Evolutionary conservation across 2,329 filamentous ascomycete genomes (phyloP).

Genomic region (Xylariaceae sp.): DNA sequence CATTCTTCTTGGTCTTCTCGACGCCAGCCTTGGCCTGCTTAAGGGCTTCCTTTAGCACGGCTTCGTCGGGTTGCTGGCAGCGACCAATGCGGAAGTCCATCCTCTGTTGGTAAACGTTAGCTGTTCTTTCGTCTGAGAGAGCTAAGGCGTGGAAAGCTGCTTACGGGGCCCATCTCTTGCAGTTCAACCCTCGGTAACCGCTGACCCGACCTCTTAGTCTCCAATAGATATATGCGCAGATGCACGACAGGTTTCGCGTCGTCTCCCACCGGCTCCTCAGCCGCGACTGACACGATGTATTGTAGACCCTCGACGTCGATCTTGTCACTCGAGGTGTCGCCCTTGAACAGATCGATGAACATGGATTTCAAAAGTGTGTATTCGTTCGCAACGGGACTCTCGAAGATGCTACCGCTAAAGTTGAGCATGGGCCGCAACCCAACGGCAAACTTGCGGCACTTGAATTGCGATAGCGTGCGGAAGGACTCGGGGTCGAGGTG

Average conservation of each 20-base stretch:
- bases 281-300: conserved; percentile 79
- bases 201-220: conserved; percentile 81
- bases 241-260: conserved; percentile 54
- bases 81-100: conserved; percentile 71
- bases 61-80: conserved; percentile 70
- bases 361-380: conserved; percentile 86
- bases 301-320: conserved; percentile 94
- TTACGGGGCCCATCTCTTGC: conserved; percentile 90
- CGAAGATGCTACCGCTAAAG: conserved; percentile 87
- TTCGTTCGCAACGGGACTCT: conserved; percentile 71
- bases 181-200: conserved; percentile 86
- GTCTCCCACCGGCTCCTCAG: conserved; percentile 55
- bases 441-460: conserved; percentile 68
- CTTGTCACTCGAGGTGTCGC: conserved; percentile 67
- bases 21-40: conserved; percentile 73
- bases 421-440: conserved; percentile 85
- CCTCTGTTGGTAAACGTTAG: conserved; percentile 7
- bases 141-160: conserved; percentile 31
- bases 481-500: conserved; percentile 72
- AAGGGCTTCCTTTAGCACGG: conserved; percentile 83
- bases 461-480: conserved; percentile 69
- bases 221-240: conserved; percentile 79
- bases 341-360: conserved; percentile 87
- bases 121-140: conserved; percentile 42
- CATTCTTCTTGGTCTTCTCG: conserved; percentile 92